Base-by-base conservation (phyloP, 176 grass and related monocot species). In the Oryza longistaminata region DNA sequence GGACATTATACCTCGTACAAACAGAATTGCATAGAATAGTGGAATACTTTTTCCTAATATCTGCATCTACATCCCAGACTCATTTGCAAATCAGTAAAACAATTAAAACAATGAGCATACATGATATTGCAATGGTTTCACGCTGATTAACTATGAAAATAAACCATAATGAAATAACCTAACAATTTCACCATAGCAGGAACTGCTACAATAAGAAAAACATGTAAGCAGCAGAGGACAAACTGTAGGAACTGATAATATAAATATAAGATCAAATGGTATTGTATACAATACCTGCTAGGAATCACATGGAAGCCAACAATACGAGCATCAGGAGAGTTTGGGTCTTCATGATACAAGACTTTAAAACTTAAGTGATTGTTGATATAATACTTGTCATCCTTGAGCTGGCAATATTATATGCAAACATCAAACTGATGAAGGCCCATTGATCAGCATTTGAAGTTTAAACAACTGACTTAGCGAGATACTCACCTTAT, bases 281-380 rank as follows among this genome's bases (percentile, higher is more conserved):
- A 61, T 14, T 21, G 29, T 77, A 66, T 62, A 46, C 61, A 71
- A 82, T 73, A 94, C 93, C 93, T 95, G 88, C 93, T 95, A 75
- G 93, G 93, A 84, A 90, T 92, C 62, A 92, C 93, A 85, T 95
- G 90, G 70, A 95, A 95, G 70, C 93, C 93, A 88, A 95, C 93
- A 79, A 95, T 95, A 65, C 93, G 90, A 82, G 88, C 82, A 75
- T 90, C 90, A 8, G 71, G 82, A 65, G 85, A 77, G 40, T 85
- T 87, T 87, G 65, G 39, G 42, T 92, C 93, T 84, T 92, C 87
- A 88, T 95, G 90, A 34, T 85, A 92, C 76, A 92, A 78, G 62
- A 95, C 88, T 90, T 88, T 95, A 82, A 95, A 95, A 86, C 90
- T 90, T 53, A 95, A 77, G 76, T 95, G 93, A 55, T 95, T 95